Evolutionary conservation across 1,284 basidiomycete species (phyloP).

Genomic region (Ustilago loliicola): DNA sequence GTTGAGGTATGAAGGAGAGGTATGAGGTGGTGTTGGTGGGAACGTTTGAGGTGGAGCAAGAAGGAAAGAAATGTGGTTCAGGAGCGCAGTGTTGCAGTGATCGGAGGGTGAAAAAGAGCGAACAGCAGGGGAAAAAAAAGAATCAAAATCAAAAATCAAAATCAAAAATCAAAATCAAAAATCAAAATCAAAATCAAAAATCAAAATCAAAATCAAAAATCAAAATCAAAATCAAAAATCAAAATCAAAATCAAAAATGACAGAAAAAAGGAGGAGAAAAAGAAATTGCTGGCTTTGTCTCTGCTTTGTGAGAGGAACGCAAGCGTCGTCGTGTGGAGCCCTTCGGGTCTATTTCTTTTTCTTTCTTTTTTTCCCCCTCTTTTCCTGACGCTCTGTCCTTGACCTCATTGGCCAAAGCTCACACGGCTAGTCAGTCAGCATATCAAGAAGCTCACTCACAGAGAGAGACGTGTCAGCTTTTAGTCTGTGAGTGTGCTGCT

Average conservation of each 20-base stretch:
- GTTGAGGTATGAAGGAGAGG: not conserved
- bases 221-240: constrained; percentile 15
- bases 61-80: constrained; percentile 1
- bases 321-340: not conserved
- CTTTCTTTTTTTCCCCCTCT: constrained; percentile 2
- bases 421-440: not conserved
- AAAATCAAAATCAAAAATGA: constrained; percentile 7
- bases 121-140: constrained; percentile 6
- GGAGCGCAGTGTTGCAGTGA: constrained; percentile 25
- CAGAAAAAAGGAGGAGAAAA: not conserved
- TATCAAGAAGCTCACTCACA: not conserved
- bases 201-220: constrained; percentile 11
- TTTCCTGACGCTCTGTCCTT: not conserved
- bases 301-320: not conserved
- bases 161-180: constrained; percentile 9
- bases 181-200: constrained; percentile 14
- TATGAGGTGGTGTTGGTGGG: constrained; percentile 8
- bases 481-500: not conserved
- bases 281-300: constrained; percentile 8
- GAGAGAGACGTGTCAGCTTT: constrained; percentile 5
- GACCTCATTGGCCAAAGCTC: constrained; percentile 20
- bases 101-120: constrained; percentile 53
- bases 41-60: constrained; percentile 1
- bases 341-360: not conserved
- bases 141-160: constrained; percentile 18